Conservation (phyloP, 2,329 filamentous ascomycete species). For the Paraphoma sp. region DNA sequence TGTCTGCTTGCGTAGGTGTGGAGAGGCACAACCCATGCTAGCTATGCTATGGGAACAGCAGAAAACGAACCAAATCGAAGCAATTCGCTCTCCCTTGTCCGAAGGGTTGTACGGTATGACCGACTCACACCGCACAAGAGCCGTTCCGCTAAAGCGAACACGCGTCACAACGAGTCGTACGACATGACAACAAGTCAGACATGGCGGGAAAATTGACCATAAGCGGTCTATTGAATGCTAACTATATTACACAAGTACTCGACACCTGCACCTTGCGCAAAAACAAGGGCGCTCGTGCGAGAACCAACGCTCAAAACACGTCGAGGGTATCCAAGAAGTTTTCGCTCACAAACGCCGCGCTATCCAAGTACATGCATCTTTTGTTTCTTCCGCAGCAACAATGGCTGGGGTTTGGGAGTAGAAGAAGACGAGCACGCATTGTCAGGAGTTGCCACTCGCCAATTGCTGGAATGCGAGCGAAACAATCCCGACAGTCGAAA, state of each 20-base stretch:
- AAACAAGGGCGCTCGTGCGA: too few species aligned
- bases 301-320: too few species aligned
- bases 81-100: too few species aligned
- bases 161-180: too few species aligned
- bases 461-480: neutral
- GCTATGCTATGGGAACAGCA: too few species aligned
- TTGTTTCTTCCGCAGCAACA: neutral
- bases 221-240: neutral
- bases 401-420: neutral
- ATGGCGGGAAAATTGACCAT: neutral
- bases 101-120: neutral
- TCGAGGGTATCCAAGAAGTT: neutral
- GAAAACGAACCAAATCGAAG: too few species aligned
- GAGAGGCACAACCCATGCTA: too few species aligned
- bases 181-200: neutral
- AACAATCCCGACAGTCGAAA: constrained; percentile 1
- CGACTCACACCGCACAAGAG: neutral
- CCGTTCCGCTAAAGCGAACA: neutral
- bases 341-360: constrained; percentile 1
- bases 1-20: neutral
- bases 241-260: neutral
- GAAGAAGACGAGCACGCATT: neutral
- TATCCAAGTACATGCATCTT: constrained; percentile 5
- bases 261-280: neutral
- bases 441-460: neutral